Evolutionary conservation across 2,329 filamentous ascomycete genomes (phyloP), one percentile per base, ranked within the genome.

Genomic region (Hypoxylon sp.): DNA sequence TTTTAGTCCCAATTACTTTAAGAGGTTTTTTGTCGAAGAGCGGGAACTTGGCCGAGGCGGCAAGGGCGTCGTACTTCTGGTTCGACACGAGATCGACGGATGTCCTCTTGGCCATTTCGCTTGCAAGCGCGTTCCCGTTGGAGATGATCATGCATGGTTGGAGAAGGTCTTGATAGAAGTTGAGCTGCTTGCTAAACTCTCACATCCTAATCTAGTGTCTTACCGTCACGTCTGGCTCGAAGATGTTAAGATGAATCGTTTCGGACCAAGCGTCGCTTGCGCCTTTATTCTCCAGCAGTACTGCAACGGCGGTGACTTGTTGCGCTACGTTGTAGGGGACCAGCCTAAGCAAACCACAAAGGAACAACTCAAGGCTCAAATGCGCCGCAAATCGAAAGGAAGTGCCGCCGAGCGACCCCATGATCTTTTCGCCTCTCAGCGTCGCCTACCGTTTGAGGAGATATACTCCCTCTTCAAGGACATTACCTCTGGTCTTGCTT

Each of bases 211-310:
- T 70, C 85, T 99, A 8, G 96, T 99, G 0, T 97, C 94, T 0
- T 99, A 99, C 79, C 91, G 95, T 5, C 96, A 98, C 81, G 96
- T 97, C 33, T 99, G 96, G 96, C 86, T 99, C 14, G 95, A 99
- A 79, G 92, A 98, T 78, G 91, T 92, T 59, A 89, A 92, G 73
- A 88, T 97, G 58, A 95, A 88, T 70, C 91, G 88, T 1, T 99
- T 99, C 78, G 92, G 94, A 0, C 96, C 97, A 0, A 94, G 90
- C 60, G 94, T 99, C 0, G 94, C 94, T 10, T 98, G 95, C 75
- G 94, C 95, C 3, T 99, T 97, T 78, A 99, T 99, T 63, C 86
- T 99, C 6, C 96, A 99, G 78, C 94, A 99, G 77, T 99, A 97
- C 76, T 99, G 97, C 82, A 98, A 99, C 78, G 87, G 91, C 1